Percentiles rank a stretch among this genome's conserved stretches.
Conservation (phyloP, 768 basidiomycete species). For the Trametes cingulata region DNA sequence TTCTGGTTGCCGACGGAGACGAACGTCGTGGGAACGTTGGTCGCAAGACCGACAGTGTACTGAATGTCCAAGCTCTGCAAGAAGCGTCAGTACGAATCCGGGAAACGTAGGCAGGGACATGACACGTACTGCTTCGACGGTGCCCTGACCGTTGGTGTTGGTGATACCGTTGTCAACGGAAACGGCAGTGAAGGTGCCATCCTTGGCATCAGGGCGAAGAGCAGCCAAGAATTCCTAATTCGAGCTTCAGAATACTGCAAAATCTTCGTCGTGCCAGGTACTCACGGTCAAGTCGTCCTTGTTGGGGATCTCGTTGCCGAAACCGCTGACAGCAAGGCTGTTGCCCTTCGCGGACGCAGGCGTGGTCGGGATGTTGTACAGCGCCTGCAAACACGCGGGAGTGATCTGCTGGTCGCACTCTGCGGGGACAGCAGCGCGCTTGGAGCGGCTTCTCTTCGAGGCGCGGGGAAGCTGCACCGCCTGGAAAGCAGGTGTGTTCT, state of each 20-base stretch:
- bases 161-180: constrained; percentile 36
- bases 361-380: constrained; percentile 28
- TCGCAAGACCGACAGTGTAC: constrained; percentile 32
- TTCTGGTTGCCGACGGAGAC: constrained; percentile 25
- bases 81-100: neutral
- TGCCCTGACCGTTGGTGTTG: constrained; percentile 51
- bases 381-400: constrained; percentile 26
- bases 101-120: neutral
- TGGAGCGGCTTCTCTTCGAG: constrained; percentile 3
- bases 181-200: constrained; percentile 26
- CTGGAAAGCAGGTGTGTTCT: neutral
- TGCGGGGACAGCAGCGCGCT: constrained; percentile 36
- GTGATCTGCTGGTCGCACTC: constrained; percentile 37
- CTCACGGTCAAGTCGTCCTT: constrained; percentile 23
- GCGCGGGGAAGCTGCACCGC: constrained; percentile 28
- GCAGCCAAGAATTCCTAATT: constrained; percentile 49
- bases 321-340: constrained; percentile 26
- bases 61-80: constrained; percentile 27
- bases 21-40: constrained; percentile 31
- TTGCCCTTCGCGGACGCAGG: constrained; percentile 19
- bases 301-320: constrained; percentile 26
- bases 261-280: neutral
- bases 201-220: constrained; percentile 48
- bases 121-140: constrained; percentile 58
- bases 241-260: constrained; percentile 32